phyloP scores from a whole-genome alignment of 371 early-diverging fungal genomes.

The Syncephalastrum contaminatum region DNA sequence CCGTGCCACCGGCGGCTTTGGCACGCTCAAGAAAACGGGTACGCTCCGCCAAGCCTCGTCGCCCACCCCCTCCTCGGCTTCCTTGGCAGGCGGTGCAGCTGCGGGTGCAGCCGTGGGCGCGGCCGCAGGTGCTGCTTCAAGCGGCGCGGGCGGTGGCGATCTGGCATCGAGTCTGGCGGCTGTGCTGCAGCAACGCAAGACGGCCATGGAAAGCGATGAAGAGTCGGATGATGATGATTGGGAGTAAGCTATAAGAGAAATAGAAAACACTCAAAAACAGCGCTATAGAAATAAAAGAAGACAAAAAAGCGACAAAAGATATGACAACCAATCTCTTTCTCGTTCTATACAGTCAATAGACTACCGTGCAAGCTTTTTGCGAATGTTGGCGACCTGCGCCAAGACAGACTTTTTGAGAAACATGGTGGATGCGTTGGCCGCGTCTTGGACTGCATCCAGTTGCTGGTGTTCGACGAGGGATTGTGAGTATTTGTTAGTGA shows the following conservation, averaged over 20 bases:
- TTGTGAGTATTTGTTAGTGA: too few species aligned
- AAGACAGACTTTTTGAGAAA: too few species aligned
- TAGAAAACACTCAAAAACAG: not conserved
- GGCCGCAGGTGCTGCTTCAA: conserved; percentile 19
- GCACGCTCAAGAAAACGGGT: conserved; percentile 31
- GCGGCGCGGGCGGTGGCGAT: conserved; percentile 21
- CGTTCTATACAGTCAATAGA: too few species aligned
- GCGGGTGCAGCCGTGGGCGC: conserved; percentile 10
- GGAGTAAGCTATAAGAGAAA: conserved; percentile 8
- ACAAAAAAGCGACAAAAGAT: not conserved
- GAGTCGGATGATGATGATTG: conserved; percentile 36
- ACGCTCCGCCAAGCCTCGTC: conserved; percentile 13
- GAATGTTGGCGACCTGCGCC: too few species aligned
- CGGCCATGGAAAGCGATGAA: conserved; percentile 47
- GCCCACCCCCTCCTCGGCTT: not conserved
- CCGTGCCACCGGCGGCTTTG: conserved; percentile 45
- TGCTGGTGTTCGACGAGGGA: conserved; percentile 6
- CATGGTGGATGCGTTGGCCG: conserved; percentile 4
- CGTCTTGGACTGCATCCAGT: conserved; percentile 26
- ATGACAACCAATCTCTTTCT: too few species aligned
- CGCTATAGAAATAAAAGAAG: not conserved
- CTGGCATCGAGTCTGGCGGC: conserved; percentile 45
- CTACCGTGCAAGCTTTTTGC: too few species aligned
- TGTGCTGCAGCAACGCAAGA: conserved; percentile 39
- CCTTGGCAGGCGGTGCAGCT: conserved; percentile 6